phyloP scores from a whole-genome alignment of 2,329 filamentous ascomycete species.

The Diaporthe sp. region DNA sequence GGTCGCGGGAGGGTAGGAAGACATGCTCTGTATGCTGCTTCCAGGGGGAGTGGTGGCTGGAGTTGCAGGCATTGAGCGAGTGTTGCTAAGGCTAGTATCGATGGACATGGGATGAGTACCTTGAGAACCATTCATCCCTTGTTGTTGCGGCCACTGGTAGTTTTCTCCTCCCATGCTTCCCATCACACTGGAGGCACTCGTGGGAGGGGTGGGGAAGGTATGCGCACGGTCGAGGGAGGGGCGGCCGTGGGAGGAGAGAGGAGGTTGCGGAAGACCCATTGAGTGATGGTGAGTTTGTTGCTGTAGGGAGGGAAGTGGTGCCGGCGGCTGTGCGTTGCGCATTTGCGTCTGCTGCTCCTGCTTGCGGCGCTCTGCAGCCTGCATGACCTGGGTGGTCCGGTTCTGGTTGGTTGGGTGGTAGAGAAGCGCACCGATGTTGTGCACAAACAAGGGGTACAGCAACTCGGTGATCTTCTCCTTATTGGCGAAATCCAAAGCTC shows the following conservation, averaged over 20 bases:
- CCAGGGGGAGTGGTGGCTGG: slow-evolving; percentile 92
- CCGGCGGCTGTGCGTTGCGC: slow-evolving; percentile 69
- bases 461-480: slow-evolving; percentile 99
- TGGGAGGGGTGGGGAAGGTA: slow-evolving; percentile 93
- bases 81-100: slow-evolving; percentile 82
- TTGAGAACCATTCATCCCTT: slow-evolving; percentile 73
- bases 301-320: slow-evolving; percentile 76
- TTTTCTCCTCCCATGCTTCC: slow-evolving; percentile 79
- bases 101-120: slow-evolving; percentile 82
- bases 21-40: slow-evolving; percentile 81
- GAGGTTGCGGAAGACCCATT: slow-evolving; percentile 70
- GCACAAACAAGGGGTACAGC: slow-evolving; percentile 95
- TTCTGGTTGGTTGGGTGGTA: slow-evolving; percentile 94
- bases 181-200: slow-evolving; percentile 90
- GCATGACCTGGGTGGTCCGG: slow-evolving; percentile 87
- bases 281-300: slow-evolving; percentile 71
- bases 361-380: slow-evolving; percentile 83
- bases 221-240: slow-evolving; percentile 87
- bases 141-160: slow-evolving; percentile 80
- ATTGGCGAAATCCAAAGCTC: slow-evolving; percentile 98
- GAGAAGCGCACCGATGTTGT: slow-evolving; percentile 93
- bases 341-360: slow-evolving; percentile 76
- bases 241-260: slow-evolving; percentile 77
- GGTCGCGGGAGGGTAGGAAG: slow-evolving; percentile 77
- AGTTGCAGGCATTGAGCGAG: slow-evolving; percentile 90